phyloP scores from a whole-genome alignment of 352 stramenopile genomes.

The Blastocystis sp. region DNA sequence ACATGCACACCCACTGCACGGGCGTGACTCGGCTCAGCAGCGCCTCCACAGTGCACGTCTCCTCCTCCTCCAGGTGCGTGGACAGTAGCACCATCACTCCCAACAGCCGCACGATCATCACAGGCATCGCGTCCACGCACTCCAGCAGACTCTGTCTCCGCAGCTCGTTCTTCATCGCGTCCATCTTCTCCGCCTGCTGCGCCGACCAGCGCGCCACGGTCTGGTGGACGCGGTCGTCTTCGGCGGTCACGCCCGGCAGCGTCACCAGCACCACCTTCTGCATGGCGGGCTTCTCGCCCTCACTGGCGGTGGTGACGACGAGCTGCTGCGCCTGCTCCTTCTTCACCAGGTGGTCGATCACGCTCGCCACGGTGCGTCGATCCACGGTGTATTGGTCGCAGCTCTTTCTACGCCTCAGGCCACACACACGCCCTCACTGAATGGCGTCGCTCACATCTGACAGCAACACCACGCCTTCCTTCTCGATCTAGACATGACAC shows the following conservation, averaged over 20 bases:
- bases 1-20: not conserved
- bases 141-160: not conserved
- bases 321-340: not conserved
- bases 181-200: constrained; percentile 1
- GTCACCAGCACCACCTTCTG: constrained; percentile 32
- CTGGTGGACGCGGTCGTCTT: not conserved
- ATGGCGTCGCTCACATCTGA: not conserved
- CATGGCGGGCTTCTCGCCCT: not conserved
- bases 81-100: constrained; percentile 1
- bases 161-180: not conserved
- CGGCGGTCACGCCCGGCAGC: not conserved
- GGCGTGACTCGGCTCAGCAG: not conserved
- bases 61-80: not conserved
- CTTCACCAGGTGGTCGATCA: not conserved
- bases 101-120: constrained; percentile 2
- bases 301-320: not conserved
- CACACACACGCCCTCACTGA: not conserved
- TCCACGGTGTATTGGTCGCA: not conserved
- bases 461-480: constrained; percentile 15
- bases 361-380: not conserved
- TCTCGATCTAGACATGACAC: constrained; percentile 27
- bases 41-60: not conserved
- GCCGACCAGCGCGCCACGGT: not conserved
- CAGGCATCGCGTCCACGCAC: not conserved
- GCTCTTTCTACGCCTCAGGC: not conserved